Evolutionary conservation across 2,329 filamentous ascomycete species (phyloP), one percentile per base, ranked within the genome.

Genomic region (Sarocladium strictum): DNA sequence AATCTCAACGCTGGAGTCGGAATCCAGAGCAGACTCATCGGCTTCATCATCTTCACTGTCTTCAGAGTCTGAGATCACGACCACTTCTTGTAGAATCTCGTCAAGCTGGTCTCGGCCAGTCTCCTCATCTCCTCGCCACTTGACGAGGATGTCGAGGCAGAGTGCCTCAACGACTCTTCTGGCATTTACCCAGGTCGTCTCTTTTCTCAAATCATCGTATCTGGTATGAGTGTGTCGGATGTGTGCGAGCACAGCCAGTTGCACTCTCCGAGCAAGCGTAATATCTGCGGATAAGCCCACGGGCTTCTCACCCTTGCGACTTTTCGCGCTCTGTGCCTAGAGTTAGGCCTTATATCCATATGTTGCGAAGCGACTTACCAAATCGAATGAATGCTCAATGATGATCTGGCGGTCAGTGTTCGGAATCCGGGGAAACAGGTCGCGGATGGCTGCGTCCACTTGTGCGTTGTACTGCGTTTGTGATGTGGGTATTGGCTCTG

Each of bases 101-200:
- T 86, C 83, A 15, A 86, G 74, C 64, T 86, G 81, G 61, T 87
- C 83, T 50, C 83, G 79, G 24, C 84, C 84, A 17, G 79, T 86
- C 65, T 87, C 84, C 65, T 87, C 84, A 61, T 87, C 84, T 54
- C 84, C 84, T 71, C 84, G 83, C 84, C 84, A 87, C 78, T 86
- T 86, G 73, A 86, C 79, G 66, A 87, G 78, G 53, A 83, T 73
- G 60, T 86, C 83, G 45, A 86, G 71, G 58, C 84, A 86, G 14
- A 83, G 70, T 29, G 75, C 68, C 61, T 86, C 81, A 43, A 86
- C 82, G 38, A 76, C 76, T 68, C 78, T 84, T 58, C 84, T 75
- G 53, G 83, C 82, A 62, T 81, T 81, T 52, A 73, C 69, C 74
- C 81, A 86, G 17, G 69, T 72, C 4, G 80, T 81, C 62, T 85